Evolutionary conservation across 768 basidiomycete species (phyloP).

Genomic region (Serpula lacrymans): DNA sequence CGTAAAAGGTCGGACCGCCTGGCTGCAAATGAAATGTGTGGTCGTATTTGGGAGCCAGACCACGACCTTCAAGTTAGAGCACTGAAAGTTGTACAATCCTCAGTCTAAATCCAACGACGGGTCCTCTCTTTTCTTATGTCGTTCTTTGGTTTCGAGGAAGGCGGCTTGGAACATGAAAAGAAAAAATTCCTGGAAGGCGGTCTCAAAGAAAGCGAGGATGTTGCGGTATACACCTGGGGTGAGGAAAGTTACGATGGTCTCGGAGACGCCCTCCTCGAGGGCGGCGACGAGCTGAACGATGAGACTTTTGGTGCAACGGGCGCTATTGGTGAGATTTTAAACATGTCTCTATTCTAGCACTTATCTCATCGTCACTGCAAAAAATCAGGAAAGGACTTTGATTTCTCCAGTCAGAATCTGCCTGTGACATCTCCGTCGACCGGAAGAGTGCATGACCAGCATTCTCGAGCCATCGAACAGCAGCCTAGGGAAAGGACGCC

Average conservation of each 20-base stretch:
- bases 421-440: constrained; percentile 23
- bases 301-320: constrained; percentile 86
- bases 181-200: constrained; percentile 48
- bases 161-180: constrained; percentile 62
- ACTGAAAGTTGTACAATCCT: not conserved
- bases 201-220: constrained; percentile 65
- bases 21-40: constrained; percentile 19
- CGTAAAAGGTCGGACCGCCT: not conserved
- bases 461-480: constrained; percentile 16
- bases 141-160: constrained; percentile 76
- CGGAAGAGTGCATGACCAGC: constrained; percentile 12
- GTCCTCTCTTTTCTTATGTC: constrained; percentile 47
- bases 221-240: constrained; percentile 92
- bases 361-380: constrained; percentile 7
- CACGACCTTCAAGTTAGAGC: not conserved
- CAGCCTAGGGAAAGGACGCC: constrained; percentile 24
- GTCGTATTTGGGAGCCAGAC: constrained; percentile 19
- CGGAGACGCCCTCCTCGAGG: constrained; percentile 83
- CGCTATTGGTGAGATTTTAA: constrained; percentile 60
- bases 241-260: constrained; percentile 88
- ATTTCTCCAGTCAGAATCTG: constrained; percentile 60
- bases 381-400: constrained; percentile 80
- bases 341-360: constrained; percentile 10
- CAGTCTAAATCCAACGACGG: no score
- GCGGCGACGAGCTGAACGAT: constrained; percentile 91